phyloP scores from a whole-genome alignment of 2,329 filamentous ascomycete genomes.

The Endoconidiophora laricicola region DNA sequence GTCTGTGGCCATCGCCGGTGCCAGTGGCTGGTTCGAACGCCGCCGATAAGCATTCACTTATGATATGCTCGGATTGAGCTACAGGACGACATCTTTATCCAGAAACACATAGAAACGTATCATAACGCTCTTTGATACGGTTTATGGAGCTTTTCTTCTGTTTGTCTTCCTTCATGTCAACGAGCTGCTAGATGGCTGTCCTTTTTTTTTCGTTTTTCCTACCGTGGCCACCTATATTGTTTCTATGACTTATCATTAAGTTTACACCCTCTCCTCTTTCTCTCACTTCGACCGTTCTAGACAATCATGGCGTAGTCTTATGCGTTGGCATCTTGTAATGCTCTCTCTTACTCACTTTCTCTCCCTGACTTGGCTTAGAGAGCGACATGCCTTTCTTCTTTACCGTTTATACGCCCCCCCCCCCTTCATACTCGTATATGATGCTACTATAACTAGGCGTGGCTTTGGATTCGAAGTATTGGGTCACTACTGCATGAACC shows the following conservation, averaged over 20 bases:
- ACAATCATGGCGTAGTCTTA: too few relatives aligned
- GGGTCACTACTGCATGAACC: too few relatives aligned
- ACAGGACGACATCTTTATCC: not conserved
- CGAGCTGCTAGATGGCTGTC: not conserved
- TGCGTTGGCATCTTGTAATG: too few relatives aligned
- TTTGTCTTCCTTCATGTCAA: not conserved
- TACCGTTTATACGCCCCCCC: not conserved
- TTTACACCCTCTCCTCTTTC: too few relatives aligned
- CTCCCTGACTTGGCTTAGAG: too few relatives aligned
- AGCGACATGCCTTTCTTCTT: not conserved
- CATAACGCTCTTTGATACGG: not conserved
- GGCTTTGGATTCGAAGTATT: too few relatives aligned
- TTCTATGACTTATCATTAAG: too few relatives aligned
- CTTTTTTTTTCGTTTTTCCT: not conserved
- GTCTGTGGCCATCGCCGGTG: slow-evolving; percentile 78
- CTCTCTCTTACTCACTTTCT: too few relatives aligned
- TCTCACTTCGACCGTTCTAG: too few relatives aligned
- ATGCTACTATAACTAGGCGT: too few relatives aligned
- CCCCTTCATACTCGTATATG: not conserved
- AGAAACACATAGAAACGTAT: not conserved
- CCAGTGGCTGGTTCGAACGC: slow-evolving; percentile 81
- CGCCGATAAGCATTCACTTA: slow-evolving; percentile 41
- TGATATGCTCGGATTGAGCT: not conserved
- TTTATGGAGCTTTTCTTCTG: not conserved
- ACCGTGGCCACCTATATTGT: not conserved